These are phyloP conservation scores for Punctularia strigosozonata DNA, from an alignment of 768 basidiomycete species.

Conservation along the genomic window DNA sequence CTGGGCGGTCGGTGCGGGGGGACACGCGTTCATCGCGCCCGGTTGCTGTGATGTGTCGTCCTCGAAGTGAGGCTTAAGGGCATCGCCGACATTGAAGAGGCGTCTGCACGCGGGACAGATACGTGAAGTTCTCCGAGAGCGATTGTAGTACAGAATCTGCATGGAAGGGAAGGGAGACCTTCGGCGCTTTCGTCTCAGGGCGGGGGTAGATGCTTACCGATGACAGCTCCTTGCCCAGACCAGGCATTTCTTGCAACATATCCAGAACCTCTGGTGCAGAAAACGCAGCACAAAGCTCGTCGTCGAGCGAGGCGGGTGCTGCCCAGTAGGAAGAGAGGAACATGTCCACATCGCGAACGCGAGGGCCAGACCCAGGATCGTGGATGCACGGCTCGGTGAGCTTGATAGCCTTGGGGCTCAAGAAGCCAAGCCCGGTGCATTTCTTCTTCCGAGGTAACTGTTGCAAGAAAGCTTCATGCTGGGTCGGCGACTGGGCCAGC, in stretches of 20 bases:
- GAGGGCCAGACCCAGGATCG: constrained; percentile 72
- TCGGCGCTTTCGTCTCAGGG: too few species aligned
- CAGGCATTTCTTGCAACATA: constrained; percentile 65
- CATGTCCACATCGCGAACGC: constrained; percentile 52
- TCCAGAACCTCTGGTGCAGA: constrained; percentile 63
- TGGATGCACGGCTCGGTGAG: constrained; percentile 45
- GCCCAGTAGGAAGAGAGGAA: constrained; percentile 64
- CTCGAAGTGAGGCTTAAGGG: constrained; percentile 19
- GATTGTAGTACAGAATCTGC: constrained; percentile 80
- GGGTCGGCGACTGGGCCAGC: neutral
- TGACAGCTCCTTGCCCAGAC: constrained; percentile 32
- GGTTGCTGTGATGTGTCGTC: too few species aligned
- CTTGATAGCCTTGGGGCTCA: constrained; percentile 11
- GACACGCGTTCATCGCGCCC: constrained; percentile 6
- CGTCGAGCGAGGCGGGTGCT: constrained; percentile 47
- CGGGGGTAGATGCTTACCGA: neutral
- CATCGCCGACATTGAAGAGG: constrained; percentile 59
- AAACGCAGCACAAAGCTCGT: constrained; percentile 66
- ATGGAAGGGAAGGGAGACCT: too few species aligned
- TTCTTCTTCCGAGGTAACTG: constrained; percentile 3
- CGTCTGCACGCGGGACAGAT: constrained; percentile 73
- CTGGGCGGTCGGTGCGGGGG: constrained; percentile 23
- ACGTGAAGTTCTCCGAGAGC: constrained; percentile 56
- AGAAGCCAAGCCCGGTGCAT: neutral
- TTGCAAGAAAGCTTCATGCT: neutral